Evolutionary conservation across 2,329 filamentous ascomycete genomes (phyloP).

Genomic region (Fonsecaea monophora): DNA sequence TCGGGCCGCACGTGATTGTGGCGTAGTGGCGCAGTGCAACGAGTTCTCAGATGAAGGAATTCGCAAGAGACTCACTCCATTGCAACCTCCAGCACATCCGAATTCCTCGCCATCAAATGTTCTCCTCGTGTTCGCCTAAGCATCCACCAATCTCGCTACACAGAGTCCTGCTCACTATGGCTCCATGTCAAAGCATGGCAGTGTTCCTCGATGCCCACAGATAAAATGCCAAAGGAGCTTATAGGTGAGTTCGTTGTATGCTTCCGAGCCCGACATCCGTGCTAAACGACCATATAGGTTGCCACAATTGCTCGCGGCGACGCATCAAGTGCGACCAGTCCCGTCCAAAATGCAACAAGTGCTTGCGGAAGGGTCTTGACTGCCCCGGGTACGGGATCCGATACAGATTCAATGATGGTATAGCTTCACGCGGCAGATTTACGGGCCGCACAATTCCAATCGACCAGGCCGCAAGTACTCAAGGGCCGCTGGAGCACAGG

Average conservation of each 20-base stretch:
- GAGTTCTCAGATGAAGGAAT: too few relatives aligned
- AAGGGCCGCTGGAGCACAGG: not conserved
- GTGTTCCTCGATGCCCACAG: not conserved
- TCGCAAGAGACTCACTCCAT: not conserved
- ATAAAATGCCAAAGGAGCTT: slow-evolving; percentile 15
- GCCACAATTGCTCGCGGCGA: slow-evolving; percentile 48
- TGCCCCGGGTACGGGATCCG: slow-evolving; percentile 44
- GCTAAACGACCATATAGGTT: slow-evolving; percentile 39
- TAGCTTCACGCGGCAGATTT: slow-evolving; percentile 36
- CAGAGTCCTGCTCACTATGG: not conserved
- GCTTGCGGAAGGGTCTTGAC: slow-evolving; percentile 42
- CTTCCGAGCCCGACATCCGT: not conserved
- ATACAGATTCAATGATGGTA: slow-evolving; percentile 42
- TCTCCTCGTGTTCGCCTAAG: not conserved
- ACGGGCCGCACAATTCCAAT: slow-evolving; percentile 28
- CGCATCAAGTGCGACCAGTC: slow-evolving; percentile 48
- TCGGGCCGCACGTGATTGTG: not conserved
- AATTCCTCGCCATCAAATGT: not conserved
- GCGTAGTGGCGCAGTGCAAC: not conserved
- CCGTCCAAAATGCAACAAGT: slow-evolving; percentile 46
- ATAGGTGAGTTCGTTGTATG: slow-evolving; percentile 3
- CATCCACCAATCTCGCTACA: not conserved
- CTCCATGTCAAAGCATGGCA: not conserved
- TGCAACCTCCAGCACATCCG: not conserved
- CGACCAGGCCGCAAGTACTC: not conserved